These are phyloP conservation scores for Perkinsus olseni DNA, from an alignment of 169 alveolate genomes.

Conservation along the genomic window DNA sequence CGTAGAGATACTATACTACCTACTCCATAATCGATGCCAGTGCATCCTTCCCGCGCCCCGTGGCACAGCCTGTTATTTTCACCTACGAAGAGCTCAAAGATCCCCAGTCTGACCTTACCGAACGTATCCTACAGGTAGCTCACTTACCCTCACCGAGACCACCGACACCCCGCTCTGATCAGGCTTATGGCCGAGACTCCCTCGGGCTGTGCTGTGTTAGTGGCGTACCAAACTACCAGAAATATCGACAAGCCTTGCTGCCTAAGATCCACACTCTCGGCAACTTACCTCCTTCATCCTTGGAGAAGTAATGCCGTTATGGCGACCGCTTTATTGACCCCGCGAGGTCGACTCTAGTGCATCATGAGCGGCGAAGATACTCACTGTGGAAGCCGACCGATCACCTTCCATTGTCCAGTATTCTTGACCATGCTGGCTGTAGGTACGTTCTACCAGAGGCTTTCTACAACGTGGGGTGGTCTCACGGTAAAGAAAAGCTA, in stretches of 20 bases:
- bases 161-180: background rate
- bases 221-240: background rate
- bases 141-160: background rate
- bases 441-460: background rate
- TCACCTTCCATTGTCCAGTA: no score
- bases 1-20: no score
- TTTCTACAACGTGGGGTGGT: conserved; percentile 42
- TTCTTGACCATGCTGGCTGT: no score
- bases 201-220: background rate
- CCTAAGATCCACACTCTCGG: background rate
- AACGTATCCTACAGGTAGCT: background rate
- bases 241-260: background rate
- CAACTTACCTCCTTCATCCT: background rate
- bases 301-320: background rate
- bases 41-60: background rate
- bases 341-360: no score
- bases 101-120: background rate
- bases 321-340: no score
- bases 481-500: conserved; percentile 51
- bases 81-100: background rate
- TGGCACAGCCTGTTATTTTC: background rate
- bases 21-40: background rate
- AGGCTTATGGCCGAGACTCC: background rate
- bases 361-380: no score
- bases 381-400: no score